Conservation (phyloP, 148 eudicot species). For the Chenopodium suecicum region DNA sequence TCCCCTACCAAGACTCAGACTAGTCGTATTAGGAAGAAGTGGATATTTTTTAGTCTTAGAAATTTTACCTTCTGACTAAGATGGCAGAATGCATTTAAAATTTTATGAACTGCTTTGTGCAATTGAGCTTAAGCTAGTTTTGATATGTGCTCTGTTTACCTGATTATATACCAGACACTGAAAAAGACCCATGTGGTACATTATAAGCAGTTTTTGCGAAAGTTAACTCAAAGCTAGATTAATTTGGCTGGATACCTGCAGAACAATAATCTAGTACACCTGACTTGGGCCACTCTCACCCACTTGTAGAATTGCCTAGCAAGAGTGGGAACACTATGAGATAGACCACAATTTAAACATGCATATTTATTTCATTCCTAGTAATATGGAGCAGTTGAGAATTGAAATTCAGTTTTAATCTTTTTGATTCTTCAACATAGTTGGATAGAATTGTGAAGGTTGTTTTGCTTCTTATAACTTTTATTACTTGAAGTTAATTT, state of each 20-base stretch:
- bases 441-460: not conserved
- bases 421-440: not conserved
- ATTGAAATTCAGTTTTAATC: not conserved
- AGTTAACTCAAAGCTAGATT: not conserved
- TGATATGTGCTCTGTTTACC: not conserved
- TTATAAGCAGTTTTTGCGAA: not conserved
- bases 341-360: not conserved
- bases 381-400: not conserved
- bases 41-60: not conserved
- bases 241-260: not conserved
- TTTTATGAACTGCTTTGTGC: not conserved
- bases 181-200: not conserved
- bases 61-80: not conserved
- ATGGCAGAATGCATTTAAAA: not conserved
- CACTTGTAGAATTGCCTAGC: not conserved
- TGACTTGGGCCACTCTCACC: not conserved
- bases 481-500: slow-evolving; percentile 3
- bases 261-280: not conserved
- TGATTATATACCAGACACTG: not conserved
- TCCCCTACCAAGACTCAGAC: not conserved
- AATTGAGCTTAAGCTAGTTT: not conserved
- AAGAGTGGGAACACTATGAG: not conserved
- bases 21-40: not conserved
- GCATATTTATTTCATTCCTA: not conserved
- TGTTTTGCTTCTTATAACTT: slow-evolving; percentile 10